Percentiles rank a stretch among this genome's conserved stretches.
Evolutionary conservation across 139 green algal species (phyloP).

Genomic region (Chlamydomonas sp.): DNA sequence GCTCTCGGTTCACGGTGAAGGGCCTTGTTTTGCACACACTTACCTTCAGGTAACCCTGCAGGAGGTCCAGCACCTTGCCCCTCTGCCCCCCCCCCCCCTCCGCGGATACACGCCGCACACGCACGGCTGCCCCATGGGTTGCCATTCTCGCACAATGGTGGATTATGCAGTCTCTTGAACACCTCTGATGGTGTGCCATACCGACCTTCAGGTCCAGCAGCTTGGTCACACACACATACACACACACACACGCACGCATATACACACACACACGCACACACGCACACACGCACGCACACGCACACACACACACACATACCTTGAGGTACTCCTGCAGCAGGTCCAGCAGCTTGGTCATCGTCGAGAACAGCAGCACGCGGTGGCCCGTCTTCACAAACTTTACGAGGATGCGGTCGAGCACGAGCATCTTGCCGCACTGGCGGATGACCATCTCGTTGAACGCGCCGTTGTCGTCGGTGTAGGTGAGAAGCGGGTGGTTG

Average conservation of each 20-base stretch:
- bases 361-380: conserved; percentile 72
- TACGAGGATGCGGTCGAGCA: conserved; percentile 86
- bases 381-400: conserved; percentile 67
- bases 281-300: background rate
- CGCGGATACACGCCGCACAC: too few relatives aligned
- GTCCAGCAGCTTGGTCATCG: conserved; percentile 73
- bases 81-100: too few relatives aligned
- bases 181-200: too few relatives aligned
- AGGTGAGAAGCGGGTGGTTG: conserved; percentile 92
- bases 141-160: too few relatives aligned
- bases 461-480: conserved; percentile 47
- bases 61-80: too few relatives aligned
- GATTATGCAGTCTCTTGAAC: too few relatives aligned
- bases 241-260: background rate
- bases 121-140: too few relatives aligned
- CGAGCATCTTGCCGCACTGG: conserved; percentile 84
- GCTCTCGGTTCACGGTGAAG: too few relatives aligned
- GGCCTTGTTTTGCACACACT: too few relatives aligned
- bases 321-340: conserved; percentile 68
- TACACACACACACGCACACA: background rate
- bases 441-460: conserved; percentile 48
- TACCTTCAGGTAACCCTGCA: too few relatives aligned
- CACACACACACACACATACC: conserved; percentile 19
- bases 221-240: conserved; percentile 26
- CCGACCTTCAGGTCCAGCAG: too few relatives aligned